Base-by-base conservation (phyloP, 257 asterid genomes). In the Parsonsia alboflavescens region DNA sequence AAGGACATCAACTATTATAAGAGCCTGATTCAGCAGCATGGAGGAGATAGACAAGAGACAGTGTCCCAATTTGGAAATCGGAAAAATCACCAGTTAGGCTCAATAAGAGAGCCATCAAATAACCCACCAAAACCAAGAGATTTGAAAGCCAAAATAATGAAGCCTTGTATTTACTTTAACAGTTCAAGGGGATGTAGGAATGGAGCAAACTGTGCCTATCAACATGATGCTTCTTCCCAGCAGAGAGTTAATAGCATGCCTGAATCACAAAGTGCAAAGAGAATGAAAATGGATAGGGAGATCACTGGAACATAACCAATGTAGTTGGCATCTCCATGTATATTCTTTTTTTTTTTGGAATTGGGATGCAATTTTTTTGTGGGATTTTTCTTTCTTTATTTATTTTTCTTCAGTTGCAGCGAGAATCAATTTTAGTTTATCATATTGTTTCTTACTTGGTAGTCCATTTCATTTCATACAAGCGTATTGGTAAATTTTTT, bases 11-110 rank as follows among this genome's bases (percentile, higher is more conserved):
- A 80, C 82, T 95, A 95, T 21, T 92, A 84, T 50, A 95, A 90
- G 88, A 88, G 88, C 82, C 87, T 95, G 77, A 90, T 95, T 62
- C 96, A 92, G 82, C 99, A 90, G 68, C 98, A 92, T 21, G 99
- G 99, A 73, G 93, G 82, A 61, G 98, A 90, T 68, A 85, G 93
- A 71, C 87, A 86, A 75, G 97, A 92, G 26, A 22, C 66, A 5
- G 17, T 62, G 58, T 84, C 82, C 4, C 92, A 83, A 56, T 82
- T 75, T 45, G 36, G 73, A 48, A 84, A 74, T 73, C 87, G 83
- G 36, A 70, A 76, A 81, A 81, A 71, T 73, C 82, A 65, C 9
- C 80, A 72, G 5, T 22, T 73, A 41, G 81, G 63, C 11, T 75
- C 73, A n/a, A 61, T 59, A 57, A 87, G 69, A 74, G 86, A 82